A percentile compares a stretch with the other conserved stretches of the same genome.
Conservation (phyloP, 1,284 basidiomycete species). For the Hemileia vastatrix region DNA sequence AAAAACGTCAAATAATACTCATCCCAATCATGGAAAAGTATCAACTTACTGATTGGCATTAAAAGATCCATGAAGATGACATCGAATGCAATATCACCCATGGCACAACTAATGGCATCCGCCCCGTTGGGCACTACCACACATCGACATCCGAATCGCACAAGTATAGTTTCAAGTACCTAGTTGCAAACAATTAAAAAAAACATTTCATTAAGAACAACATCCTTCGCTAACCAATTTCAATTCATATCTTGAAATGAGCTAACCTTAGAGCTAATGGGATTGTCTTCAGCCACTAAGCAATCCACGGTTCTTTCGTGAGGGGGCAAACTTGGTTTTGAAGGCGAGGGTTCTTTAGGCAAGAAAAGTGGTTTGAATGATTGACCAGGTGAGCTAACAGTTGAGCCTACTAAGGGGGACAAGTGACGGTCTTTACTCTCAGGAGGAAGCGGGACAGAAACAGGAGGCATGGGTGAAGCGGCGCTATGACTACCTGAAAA, state of each 20-base stretch:
- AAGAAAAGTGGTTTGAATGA: slow-evolving; percentile 23
- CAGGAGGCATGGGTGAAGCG: slow-evolving; percentile 19
- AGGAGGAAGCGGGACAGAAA: slow-evolving; percentile 14
- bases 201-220: background rate
- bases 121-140: slow-evolving; percentile 90
- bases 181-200: slow-evolving; percentile 9
- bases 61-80: slow-evolving; percentile 49
- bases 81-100: slow-evolving; percentile 70
- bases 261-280: slow-evolving; percentile 67
- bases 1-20: slow-evolving; percentile 22
- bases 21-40: slow-evolving; percentile 55
- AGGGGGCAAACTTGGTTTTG: slow-evolving; percentile 51
- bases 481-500: slow-evolving; percentile 18
- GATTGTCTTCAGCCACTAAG: slow-evolving; percentile 92
- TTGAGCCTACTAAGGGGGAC: slow-evolving; percentile 24
- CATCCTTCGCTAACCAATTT: slow-evolving; percentile 22
- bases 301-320: slow-evolving; percentile 59
- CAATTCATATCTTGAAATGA: slow-evolving; percentile 25
- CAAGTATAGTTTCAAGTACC: slow-evolving; percentile 85
- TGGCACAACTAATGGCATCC: slow-evolving; percentile 89
- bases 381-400: slow-evolving; percentile 25
- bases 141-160: slow-evolving; percentile 83
- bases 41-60: slow-evolving; percentile 43
- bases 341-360: slow-evolving; percentile 2
- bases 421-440: slow-evolving; percentile 30